Percentiles rank a stretch among this genome's conserved stretches.
Conservation (phyloP, 768 basidiomycete species). For the Tricholoma flavovirens region DNA sequence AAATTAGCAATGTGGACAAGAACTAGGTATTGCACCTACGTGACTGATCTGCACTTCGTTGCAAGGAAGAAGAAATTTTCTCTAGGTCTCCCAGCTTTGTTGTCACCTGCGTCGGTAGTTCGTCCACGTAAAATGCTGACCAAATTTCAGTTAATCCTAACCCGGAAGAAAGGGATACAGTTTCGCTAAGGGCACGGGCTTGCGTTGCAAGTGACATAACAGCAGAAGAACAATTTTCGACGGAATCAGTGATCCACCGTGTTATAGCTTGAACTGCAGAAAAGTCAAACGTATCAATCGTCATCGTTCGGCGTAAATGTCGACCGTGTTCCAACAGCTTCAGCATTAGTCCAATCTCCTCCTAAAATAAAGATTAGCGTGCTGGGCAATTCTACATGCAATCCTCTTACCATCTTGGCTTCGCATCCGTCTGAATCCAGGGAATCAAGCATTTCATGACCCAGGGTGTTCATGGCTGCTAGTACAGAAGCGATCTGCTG, state of each 20-base stretch:
- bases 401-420: constrained; percentile 20
- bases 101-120: constrained; percentile 10
- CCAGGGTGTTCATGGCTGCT: constrained; percentile 11
- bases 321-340: constrained; percentile 32
- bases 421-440: constrained; percentile 6
- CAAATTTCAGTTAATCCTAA: constrained; percentile 70
- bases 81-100: constrained; percentile 17
- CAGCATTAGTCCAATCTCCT: constrained; percentile 27
- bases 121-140: constrained; percentile 38
- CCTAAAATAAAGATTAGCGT: constrained; percentile 13
- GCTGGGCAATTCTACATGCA: background rate
- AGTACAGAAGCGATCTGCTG: constrained; percentile 12
- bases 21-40: constrained; percentile 7
- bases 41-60: constrained; percentile 11
- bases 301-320: constrained; percentile 40
- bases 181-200: constrained; percentile 36
- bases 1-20: background rate
- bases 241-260: constrained; percentile 41
- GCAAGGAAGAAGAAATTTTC: constrained; percentile 15
- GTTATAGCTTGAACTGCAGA: constrained; percentile 59
- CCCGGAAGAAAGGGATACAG: constrained; percentile 62
- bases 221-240: constrained; percentile 28
- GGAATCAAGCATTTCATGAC: constrained; percentile 8
- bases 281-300: constrained; percentile 48
- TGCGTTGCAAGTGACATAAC: constrained; percentile 29